Evolutionary conservation across 2,329 filamentous ascomycete genomes (phyloP).

Genomic region (Pezicula carpinea): DNA sequence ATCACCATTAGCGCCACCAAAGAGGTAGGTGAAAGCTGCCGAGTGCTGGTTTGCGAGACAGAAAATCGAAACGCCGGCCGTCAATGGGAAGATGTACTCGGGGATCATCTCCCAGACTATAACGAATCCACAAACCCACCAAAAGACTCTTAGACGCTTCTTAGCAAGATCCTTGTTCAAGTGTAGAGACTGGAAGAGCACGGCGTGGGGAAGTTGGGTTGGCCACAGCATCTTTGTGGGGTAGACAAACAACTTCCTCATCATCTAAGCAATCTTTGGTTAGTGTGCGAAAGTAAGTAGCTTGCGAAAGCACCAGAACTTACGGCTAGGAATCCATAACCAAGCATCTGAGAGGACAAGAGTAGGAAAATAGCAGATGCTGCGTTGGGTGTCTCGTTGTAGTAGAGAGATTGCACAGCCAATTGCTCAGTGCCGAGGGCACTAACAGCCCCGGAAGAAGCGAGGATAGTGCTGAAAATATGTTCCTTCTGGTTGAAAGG

Average conservation of each 20-base stretch:
- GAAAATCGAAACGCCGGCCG: constrained; percentile 38
- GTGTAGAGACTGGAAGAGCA: constrained; percentile 35
- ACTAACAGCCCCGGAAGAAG: constrained; percentile 30
- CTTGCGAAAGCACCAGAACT: too few species aligned
- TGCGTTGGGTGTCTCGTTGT: constrained; percentile 28
- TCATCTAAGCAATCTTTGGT: neutral
- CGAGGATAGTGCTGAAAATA: constrained; percentile 37
- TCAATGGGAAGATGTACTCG: constrained; percentile 36
- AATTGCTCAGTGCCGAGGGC: constrained; percentile 36
- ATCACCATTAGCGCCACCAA: constrained; percentile 41
- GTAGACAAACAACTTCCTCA: constrained; percentile 38
- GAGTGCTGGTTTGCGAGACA: constrained; percentile 40
- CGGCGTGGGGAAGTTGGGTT: constrained; percentile 30
- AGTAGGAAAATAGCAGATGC: constrained; percentile 38
- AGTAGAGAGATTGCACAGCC: constrained; percentile 41
- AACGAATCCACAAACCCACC: constrained; percentile 23
- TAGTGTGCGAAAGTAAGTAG: too few species aligned
- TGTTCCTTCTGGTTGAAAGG: constrained; percentile 33
- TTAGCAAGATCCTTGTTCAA: constrained; percentile 30
- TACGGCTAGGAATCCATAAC: constrained; percentile 42
- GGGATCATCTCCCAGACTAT: constrained; percentile 45
- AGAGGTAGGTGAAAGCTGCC: constrained; percentile 42
- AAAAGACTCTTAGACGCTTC: constrained; percentile 32
- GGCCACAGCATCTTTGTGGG: constrained; percentile 30
- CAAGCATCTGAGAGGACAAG: constrained; percentile 41